Conservation (phyloP, 306 rosid species). For the Malus asiatica region DNA sequence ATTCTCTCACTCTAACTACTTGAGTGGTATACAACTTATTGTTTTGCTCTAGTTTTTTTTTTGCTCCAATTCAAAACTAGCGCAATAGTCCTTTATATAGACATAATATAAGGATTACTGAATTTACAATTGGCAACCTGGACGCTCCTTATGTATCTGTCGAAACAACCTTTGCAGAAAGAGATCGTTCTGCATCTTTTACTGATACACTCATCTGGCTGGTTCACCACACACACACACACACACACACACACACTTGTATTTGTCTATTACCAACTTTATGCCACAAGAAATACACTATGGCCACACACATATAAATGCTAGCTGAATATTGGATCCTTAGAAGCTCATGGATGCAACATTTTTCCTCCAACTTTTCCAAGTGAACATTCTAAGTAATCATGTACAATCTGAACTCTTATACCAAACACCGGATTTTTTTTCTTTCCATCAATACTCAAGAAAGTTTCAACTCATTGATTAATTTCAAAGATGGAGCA, state of each 20-base stretch:
- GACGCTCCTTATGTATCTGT: background rate
- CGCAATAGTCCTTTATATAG: too few relatives aligned
- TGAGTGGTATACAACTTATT: too few relatives aligned
- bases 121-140: background rate
- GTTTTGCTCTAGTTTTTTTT: too few relatives aligned
- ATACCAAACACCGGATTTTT: background rate
- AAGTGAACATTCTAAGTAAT: background rate
- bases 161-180: background rate
- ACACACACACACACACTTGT: background rate
- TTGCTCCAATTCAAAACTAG: too few relatives aligned
- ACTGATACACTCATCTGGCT: background rate
- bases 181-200: background rate
- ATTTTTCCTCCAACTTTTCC: background rate
- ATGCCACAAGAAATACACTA: background rate
- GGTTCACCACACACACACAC: background rate
- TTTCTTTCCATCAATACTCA: background rate
- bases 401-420: background rate
- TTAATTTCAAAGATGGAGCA: background rate
- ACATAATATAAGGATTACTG: too few relatives aligned
- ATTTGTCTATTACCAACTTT: background rate
- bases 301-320: background rate
- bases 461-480: background rate
- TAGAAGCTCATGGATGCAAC: background rate
- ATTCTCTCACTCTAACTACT: too few relatives aligned
- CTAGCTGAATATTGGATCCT: background rate